Evolutionary conservation across 192 early-diverging fungal species (phyloP), one percentile per base, ranked within the genome.

Genomic region (Backusella australiensis): DNA sequence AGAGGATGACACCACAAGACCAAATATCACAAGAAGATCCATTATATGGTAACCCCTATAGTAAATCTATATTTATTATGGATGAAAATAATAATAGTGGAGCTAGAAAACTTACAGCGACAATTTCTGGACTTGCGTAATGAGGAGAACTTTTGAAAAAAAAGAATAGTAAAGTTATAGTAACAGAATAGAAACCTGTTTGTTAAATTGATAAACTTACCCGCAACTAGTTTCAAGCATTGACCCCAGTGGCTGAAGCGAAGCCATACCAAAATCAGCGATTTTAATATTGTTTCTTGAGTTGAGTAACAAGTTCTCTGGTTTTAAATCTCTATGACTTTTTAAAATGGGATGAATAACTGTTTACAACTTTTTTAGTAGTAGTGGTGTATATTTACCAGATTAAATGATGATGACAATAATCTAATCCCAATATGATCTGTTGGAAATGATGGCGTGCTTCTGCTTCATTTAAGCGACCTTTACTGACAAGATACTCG

Each of bases 241-340:
- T 38, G 84, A 87, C 3, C 86, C 87, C 11, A 76, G 66, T 7
- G 87, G 81, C 39, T 82, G 81, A 66, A 82, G 70, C 4, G 81
- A 82, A 19, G 97, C 95, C 75, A 98, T 84, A 6, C 97, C 98
- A 88, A 99, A 99, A 83, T 99, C 98, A 29, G 95, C 92, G 73
- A 99, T 93, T 89, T 96, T 99, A 52, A 99, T 89, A 72, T 87
- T 88, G 44, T 87, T 77, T 0, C 88, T 79, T 6, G 78, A 34
- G 23, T 86, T 83, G 19, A 90, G 75, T n/a, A 89, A 59, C 14
- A 94, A 83, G 46, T 93, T 94, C 68, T 94, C 94, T 2, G 93
- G 93, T 82, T 99, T 99, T 21, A 99, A 84, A 81, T 99, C 98
- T 21, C 98, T 90, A 81, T 99, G 98, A 8, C 81, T 78, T 73